These are phyloP conservation scores for Neurospora sp. DNA, from an alignment of 495 filamentous ascomycete species.

Conservation along the genomic window DNA sequence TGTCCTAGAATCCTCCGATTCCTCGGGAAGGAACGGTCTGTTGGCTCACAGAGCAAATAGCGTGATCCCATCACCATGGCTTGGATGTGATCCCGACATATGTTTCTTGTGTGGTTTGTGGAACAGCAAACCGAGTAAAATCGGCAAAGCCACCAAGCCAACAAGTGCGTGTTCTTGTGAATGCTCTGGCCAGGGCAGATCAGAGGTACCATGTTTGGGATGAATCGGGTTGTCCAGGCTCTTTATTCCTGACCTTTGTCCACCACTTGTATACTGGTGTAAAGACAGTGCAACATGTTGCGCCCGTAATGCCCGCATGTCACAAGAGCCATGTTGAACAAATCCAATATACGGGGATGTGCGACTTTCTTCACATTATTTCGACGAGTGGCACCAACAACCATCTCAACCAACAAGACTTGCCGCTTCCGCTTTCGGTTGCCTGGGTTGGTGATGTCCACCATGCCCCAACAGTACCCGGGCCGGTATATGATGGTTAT, in stretches of 20 bases:
- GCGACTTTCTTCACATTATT: not conserved
- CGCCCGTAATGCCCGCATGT: not conserved
- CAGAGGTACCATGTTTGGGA: not conserved
- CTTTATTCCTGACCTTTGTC: not conserved
- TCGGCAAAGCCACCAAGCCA: not conserved
- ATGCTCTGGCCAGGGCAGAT: not conserved
- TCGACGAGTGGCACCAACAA: not conserved
- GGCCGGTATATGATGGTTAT: not conserved
- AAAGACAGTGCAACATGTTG: not conserved
- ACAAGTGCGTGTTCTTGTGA: not conserved
- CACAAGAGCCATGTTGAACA: not conserved
- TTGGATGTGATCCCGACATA: not conserved
- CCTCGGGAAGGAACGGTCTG: not conserved
- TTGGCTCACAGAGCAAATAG: not conserved
- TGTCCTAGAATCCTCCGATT: not conserved
- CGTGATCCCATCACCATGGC: not conserved
- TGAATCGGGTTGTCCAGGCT: not conserved
- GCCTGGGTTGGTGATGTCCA: not conserved
- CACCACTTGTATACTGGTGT: not conserved
- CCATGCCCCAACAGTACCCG: not conserved
- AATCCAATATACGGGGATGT: not conserved
- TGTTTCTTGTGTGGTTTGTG: not conserved
- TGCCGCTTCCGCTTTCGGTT: not conserved
- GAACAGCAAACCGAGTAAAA: not conserved
- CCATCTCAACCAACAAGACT: not conserved